Evolutionary conservation across 306 rosid species (phyloP), one percentile per base, ranked within the genome.

Genomic region (Quercus bicolor): DNA sequence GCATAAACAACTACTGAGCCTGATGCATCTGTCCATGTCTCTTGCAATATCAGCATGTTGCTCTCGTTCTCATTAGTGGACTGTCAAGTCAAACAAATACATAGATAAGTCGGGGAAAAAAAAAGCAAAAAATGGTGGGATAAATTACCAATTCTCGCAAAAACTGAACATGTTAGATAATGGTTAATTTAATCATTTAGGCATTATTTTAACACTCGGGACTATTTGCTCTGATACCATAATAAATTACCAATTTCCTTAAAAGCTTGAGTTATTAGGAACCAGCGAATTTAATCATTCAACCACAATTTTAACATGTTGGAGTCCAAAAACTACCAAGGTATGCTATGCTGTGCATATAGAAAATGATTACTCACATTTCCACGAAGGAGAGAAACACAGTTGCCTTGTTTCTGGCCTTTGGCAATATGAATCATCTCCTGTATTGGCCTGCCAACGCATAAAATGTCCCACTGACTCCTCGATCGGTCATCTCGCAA

Each of bases 1-100:
- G 97, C 92, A 65, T 87, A 95, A 51, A 95, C 97, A 0, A 95
- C 70, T 83, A 86, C 75, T 1, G 98, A 91, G 65, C 95, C 87
- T 0, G 95, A 75, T 33, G 87, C 53, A 29, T 95, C 98, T 0
- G 80, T 85, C 95, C 92, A 91, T 1, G 97, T 83, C 75, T 94
- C 97, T 86, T 94, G 98, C 75, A 94, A 74, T 60, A 85, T 84
- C 19, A 91, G 82, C 92, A 80, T 84, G 28, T 75, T 85, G 82
- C 56, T 80, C 33, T 87, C 93, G 20, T 84, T 87, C 13, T 82
- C 79, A 56, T 82, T 81, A 11, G 48, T 56, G 26, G 84, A 78
- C 97, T 91, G 87, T 81, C 79, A 77, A 5, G 31, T 51, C 70
- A 40, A 37, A 28, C 24, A 72, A 57, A 48, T 48, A 20, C 23